These are phyloP conservation scores for Lachancea fermentati DNA, from an alignment of 805 yeast genomes.

Conservation along the genomic window DNA sequence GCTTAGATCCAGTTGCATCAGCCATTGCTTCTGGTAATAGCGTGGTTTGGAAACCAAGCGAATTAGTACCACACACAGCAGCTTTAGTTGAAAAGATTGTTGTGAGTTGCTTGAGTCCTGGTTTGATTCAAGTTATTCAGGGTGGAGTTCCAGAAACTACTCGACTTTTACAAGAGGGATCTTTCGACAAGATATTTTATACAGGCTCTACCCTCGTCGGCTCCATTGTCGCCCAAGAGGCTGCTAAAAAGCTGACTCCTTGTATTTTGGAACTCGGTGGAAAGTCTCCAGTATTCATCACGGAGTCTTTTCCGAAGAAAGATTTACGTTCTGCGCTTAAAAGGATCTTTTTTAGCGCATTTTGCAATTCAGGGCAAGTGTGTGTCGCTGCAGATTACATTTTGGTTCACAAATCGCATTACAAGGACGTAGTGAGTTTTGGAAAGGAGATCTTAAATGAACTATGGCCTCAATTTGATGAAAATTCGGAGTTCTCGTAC, in stretches of 20 bases:
- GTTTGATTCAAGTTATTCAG: slow-evolving; percentile 55
- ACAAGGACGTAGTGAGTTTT: slow-evolving; percentile 44
- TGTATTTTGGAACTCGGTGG: slow-evolving; percentile 84
- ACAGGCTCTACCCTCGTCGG: slow-evolving; percentile 83
- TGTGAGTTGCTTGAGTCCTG: slow-evolving; percentile 46
- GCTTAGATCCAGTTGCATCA: slow-evolving; percentile 62
- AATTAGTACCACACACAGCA: slow-evolving; percentile 60
- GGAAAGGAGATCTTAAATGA: slow-evolving; percentile 37
- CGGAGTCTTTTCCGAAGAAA: slow-evolving; percentile 42
- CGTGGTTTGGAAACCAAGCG: slow-evolving; percentile 73
- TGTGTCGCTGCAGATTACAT: slow-evolving; percentile 88
- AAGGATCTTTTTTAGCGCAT: slow-evolving; percentile 74
- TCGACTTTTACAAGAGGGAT: slow-evolving; percentile 46
- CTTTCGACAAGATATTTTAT: slow-evolving; percentile 76
- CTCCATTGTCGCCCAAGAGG: slow-evolving; percentile 65
- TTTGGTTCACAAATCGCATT: slow-evolving; percentile 54
- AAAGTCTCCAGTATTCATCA: slow-evolving; percentile 76
- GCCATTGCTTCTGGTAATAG: slow-evolving; percentile 85
- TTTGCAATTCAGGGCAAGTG: slow-evolving; percentile 80
- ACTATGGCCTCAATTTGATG: slow-evolving; percentile 39
- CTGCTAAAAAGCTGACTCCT: slow-evolving; percentile 83
- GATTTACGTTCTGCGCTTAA: slow-evolving; percentile 45
- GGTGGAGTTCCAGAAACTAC: slow-evolving; percentile 69
- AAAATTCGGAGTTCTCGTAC: slow-evolving; percentile 49
- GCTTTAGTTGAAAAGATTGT: slow-evolving; percentile 52